Conservation (phyloP, 805 yeast species). For the Kazachstania psychrophila region DNA sequence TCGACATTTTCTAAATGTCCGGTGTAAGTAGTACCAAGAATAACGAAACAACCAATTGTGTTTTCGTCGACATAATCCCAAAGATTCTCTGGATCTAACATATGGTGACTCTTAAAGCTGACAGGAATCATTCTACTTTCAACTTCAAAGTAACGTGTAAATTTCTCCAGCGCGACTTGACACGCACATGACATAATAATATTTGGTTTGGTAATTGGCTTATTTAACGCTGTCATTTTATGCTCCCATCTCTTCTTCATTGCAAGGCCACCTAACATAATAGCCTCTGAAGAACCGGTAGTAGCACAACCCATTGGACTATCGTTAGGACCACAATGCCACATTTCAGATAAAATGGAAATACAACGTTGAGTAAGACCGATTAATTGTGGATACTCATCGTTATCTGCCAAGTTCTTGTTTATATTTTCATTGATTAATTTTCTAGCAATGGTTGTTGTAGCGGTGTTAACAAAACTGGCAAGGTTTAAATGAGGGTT, state of each 20-base stretch:
- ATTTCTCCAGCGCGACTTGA: constrained; percentile 89
- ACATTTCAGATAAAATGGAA: constrained; percentile 64
- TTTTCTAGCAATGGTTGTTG: constrained; percentile 43
- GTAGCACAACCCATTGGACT: constrained; percentile 78
- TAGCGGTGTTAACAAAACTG: constrained; percentile 73
- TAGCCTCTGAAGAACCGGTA: constrained; percentile 90
- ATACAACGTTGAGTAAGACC: constrained; percentile 77
- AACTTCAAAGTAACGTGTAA: constrained; percentile 89
- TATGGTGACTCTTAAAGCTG: constrained; percentile 47
- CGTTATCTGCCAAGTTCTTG: constrained; percentile 86
- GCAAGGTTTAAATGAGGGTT: constrained; percentile 78
- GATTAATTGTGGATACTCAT: constrained; percentile 81
- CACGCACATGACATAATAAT: constrained; percentile 88
- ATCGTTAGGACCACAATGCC: constrained; percentile 54
- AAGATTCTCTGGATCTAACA: constrained; percentile 53
- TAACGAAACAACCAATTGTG: constrained; percentile 84
- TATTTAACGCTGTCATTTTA: constrained; percentile 49
- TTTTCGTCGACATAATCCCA: constrained; percentile 71
- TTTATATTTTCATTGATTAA: constrained; percentile 63
- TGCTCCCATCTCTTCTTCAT: constrained; percentile 86
- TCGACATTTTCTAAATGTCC: constrained; percentile 82
- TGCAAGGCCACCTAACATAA: constrained; percentile 88
- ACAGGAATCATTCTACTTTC: constrained; percentile 73
- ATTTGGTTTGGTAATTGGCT: constrained; percentile 59
- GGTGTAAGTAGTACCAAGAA: constrained; percentile 85